Percentiles rank a stretch among this genome's conserved stretches.
phyloP scores from a whole-genome alignment of 1,284 basidiomycete species.

The Takashimella koratensis region DNA sequence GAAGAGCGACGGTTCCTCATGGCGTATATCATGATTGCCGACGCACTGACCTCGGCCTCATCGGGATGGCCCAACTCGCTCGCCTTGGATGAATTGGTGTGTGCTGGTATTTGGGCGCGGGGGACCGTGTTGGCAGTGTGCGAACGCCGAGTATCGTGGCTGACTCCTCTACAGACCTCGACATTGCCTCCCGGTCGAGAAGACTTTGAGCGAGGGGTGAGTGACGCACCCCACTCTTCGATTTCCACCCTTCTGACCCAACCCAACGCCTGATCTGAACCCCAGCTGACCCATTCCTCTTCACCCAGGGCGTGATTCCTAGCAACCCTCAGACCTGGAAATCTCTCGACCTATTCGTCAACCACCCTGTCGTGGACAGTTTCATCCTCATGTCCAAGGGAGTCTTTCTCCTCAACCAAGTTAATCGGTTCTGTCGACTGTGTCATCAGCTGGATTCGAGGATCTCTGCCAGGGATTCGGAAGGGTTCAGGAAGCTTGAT shows the following conservation, averaged over 20 bases:
- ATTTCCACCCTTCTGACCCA: neutral
- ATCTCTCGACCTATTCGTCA: slow-evolving; percentile 31
- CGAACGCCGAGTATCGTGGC: too few relatives aligned
- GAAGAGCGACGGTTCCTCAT: slow-evolving; percentile 34
- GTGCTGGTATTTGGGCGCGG: too few relatives aligned
- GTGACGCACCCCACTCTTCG: too few relatives aligned
- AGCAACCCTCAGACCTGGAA: slow-evolving; percentile 35
- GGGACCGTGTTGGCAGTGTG: too few relatives aligned
- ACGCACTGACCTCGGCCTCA: slow-evolving; percentile 19
- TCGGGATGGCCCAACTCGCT: slow-evolving; percentile 34
- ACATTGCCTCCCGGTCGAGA: slow-evolving; percentile 23
- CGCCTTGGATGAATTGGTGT: slow-evolving; percentile 34
- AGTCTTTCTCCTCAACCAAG: slow-evolving; percentile 23
- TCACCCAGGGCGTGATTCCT: slow-evolving; percentile 17
- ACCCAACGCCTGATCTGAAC: neutral
- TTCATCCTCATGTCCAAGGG: slow-evolving; percentile 36
- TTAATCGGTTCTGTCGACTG: slow-evolving; percentile 28
- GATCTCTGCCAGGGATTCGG: slow-evolving; percentile 7
- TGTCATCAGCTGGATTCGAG: slow-evolving; percentile 10
- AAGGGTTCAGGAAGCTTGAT: slow-evolving; percentile 30
- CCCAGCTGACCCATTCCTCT: neutral
- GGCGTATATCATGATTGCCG: slow-evolving; percentile 21
- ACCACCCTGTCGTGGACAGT: slow-evolving; percentile 39
- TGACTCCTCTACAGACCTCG: too few relatives aligned
- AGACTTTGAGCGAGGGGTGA: slow-evolving; percentile 26